Evolutionary conservation across 208 protist genomes (phyloP), one percentile per base, ranked within the genome.

Genomic region (Leishmania arabica): DNA sequence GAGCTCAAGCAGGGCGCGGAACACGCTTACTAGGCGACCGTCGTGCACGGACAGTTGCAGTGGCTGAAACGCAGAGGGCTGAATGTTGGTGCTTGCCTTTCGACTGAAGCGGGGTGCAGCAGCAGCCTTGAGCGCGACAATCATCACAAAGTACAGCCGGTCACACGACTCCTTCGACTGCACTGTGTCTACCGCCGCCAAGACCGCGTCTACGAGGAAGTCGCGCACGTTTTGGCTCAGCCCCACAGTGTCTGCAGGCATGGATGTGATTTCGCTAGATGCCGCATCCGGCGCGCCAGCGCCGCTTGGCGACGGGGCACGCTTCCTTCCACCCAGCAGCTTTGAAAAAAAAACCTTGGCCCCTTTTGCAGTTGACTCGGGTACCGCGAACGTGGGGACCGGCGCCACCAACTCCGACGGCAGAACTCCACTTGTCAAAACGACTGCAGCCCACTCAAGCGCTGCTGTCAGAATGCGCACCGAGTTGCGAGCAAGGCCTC

Each of bases 311-410:
- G 66, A 34, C 62, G 45, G 4, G 17, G 31, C 37, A 53, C 42
- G 24, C 53, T 82, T 80, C 54, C 84, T 83, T 27, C 84, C 81
- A 27, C 84, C 87, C 31, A 93, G 79, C 60, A 93, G 49, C 66
- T 93, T 93, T 1, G 88, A 91, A 68, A 93, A 94, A 79, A 96
- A 95, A 2, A 88, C 75, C 65, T 88, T 86, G 11, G 89, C 80
- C 5, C 86, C 90, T 24, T 82, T 74, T 60, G 84, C 71, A 56
- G 82, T 83, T 11, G 69, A 81, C 71, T 85, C 77, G 2, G 89
- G 66, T n/a, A 90, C 81, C 27, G 83, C 84, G 49, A 90, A 89
- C 3, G 78, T 70, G 2, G 89, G 89, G 34, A 80, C 71, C 7
- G 79, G 77, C 6, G 69, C 49, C 11, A 88, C 56, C 77, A 95